Evolutionary conservation across 768 basidiomycete species (phyloP), one percentile per base, ranked within the genome.

Genomic region (Tricholoma hemisulphureum): DNA sequence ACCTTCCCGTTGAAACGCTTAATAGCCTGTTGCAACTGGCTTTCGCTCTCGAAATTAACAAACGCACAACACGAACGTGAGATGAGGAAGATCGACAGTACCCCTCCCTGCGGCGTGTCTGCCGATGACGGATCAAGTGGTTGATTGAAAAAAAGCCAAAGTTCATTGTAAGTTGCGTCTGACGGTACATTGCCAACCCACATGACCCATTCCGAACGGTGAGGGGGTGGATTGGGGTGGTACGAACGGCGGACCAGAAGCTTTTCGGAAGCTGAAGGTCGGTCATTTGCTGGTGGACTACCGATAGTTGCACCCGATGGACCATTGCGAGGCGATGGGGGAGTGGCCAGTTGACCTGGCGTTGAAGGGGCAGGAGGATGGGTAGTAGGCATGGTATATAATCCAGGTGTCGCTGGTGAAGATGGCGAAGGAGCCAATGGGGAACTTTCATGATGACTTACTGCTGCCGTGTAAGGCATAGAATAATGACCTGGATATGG

Each of bases 1-100:
- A 83, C 77, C 48, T 75, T 71, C 10, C 91, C 91, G 69, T 93
- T 88, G 73, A 91, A 94, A 48, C 77, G 80, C 2, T 69, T 65
- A 56, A 95, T 91, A 3, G 93, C 93, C 4, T 73, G 73, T 8
- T 82, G 75, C 20, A 98, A 74, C 57, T 86, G 77, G 5, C 67
- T 72, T 64, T 89, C 82, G 0, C 79, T 81, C 48, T 83, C 81
- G 66, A 88, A 96, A 71, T 98, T 98, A 71, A 96, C 83, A 67
- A 98, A 98, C 4, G 92, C 93, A 71, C 95, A 98, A 66, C 86
- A 92, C 2, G 94, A 95, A n/a, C 93, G 85, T n/a, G 88, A 82
- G 63, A 98, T 98, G 53, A 94, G 84, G 73, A 96, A 97, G 58
- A 98, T 86, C 11, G 91, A 94, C 2, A 88, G 70, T 1, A 97